These are phyloP conservation scores for Stagonosporopsis tanaceti DNA, from an alignment of 2,329 filamentous ascomycete genomes.

Conservation along the genomic window DNA sequence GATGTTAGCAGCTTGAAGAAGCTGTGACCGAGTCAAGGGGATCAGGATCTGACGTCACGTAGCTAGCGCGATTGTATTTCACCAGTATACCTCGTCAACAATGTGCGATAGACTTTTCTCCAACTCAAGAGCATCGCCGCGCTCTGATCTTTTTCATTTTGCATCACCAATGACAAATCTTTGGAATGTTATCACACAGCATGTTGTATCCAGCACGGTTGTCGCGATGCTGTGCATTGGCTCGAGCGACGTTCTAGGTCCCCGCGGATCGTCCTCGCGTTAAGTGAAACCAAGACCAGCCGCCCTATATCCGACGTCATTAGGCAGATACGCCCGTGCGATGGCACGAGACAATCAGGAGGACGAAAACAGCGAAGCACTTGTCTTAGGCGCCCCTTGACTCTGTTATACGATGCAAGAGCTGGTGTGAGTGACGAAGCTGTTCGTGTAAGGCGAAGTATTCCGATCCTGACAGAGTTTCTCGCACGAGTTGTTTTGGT, in stretches of 20 bases:
- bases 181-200: neutral
- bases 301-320: slow-evolving; percentile 10
- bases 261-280: neutral
- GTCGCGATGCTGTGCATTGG: neutral
- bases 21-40: slow-evolving; percentile 4
- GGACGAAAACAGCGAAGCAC: slow-evolving; percentile 4
- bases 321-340: neutral
- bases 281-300: slow-evolving; percentile 6
- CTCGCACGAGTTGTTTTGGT: neutral
- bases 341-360: neutral
- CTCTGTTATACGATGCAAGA: neutral
- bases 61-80: neutral
- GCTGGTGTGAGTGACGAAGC: neutral
- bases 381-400: neutral
- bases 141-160: neutral
- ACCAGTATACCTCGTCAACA: neutral
- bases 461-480: neutral
- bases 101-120: neutral
- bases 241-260: slow-evolving; percentile 8
- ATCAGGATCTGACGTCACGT: slow-evolving; percentile 10
- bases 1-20: slow-evolving; percentile 22
- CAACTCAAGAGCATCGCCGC: neutral
- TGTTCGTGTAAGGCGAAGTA: neutral
- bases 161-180: neutral
- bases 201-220: slow-evolving; percentile 1